phyloP scores from a whole-genome alignment of 169 alveolate species.

The Sarcocystis neurona region DNA sequence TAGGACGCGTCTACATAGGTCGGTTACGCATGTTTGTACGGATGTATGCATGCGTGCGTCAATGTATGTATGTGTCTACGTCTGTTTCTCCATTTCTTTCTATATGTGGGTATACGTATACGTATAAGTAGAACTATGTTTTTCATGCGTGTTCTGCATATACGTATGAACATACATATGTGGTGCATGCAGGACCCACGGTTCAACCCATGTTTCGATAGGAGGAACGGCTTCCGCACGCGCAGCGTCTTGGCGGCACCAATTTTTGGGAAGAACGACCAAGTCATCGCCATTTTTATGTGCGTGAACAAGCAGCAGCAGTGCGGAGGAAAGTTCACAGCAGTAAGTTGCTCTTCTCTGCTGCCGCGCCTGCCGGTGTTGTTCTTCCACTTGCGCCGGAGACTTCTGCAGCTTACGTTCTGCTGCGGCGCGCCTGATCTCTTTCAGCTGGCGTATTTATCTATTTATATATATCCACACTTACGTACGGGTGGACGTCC shows the following conservation, averaged over 20 bases:
- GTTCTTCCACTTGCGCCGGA: no score
- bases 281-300: slow-evolving; percentile 3
- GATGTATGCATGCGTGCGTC: background rate
- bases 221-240: background rate
- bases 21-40: background rate
- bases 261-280: slow-evolving; percentile 8
- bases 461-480: no score
- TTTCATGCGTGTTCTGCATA: no score
- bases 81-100: background rate
- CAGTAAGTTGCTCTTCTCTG: background rate
- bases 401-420: no score
- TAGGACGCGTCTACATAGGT: background rate
- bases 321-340: background rate
- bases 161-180: no score
- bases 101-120: no score
- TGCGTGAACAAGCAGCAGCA: slow-evolving; percentile 9
- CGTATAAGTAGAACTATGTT: no score
- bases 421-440: no score
- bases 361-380: no score
- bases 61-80: background rate
- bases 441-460: no score
- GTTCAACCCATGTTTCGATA: slow-evolving; percentile 51
- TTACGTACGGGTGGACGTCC: no score
- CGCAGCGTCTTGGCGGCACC: slow-evolving; percentile 57
- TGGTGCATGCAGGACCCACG: slow-evolving; percentile 47